phyloP scores from a whole-genome alignment of 148 eudicot genomes.

The Rhododendron williamsianum region DNA sequence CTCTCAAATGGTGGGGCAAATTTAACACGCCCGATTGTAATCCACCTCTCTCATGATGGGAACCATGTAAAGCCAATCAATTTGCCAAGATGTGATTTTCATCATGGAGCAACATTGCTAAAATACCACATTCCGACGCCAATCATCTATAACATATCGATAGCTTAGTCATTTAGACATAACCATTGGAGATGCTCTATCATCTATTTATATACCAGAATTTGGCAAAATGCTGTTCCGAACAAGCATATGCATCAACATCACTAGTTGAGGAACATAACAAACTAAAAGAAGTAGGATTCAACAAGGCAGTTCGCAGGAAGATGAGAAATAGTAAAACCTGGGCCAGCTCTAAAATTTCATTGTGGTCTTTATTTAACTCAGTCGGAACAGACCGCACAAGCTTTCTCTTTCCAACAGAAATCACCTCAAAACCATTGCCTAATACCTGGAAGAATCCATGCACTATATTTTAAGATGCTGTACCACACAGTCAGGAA shows the following conservation, averaged over 20 bases:
- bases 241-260: background rate
- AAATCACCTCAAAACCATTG: conserved; percentile 94
- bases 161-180: background rate
- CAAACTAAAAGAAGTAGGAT: background rate
- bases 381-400: conserved; percentile 96
- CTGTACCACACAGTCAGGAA: background rate
- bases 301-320: background rate
- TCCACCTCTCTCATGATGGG: background rate
- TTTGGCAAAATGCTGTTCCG: background rate
- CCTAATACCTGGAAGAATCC: conserved; percentile 63
- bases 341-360: conserved; percentile 94
- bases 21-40: background rate
- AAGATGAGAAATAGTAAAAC: conserved; percentile 23
- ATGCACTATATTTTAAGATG: background rate
- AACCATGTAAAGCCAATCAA: background rate
- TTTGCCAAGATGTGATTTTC: background rate
- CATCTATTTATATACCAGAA: background rate
- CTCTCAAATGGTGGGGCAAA: background rate
- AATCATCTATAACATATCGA: background rate
- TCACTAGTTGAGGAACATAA: background rate
- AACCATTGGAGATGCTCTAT: background rate
- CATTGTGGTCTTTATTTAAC: conserved; percentile 95
- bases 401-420: conserved; percentile 90
- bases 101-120: background rate
- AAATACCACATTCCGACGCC: background rate